phyloP scores from a whole-genome alignment of 768 basidiomycete genomes.

The Leccinum olivaceopallidum region DNA sequence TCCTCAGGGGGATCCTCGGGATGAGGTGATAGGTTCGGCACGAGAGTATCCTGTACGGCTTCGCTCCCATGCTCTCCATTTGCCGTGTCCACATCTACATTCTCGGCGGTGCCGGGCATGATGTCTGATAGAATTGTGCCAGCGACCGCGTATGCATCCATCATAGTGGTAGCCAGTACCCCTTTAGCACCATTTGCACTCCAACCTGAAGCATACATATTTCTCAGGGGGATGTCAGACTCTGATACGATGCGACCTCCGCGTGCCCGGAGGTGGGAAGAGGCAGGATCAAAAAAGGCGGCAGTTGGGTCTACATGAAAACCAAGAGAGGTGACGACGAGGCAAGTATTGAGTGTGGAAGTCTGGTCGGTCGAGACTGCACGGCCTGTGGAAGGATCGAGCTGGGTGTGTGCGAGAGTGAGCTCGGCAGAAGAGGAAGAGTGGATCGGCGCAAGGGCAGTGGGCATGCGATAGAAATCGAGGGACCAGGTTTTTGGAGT shows the following conservation, averaged over 20 bases:
- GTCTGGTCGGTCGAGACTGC: slow-evolving; percentile 58
- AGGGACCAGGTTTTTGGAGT: slow-evolving; percentile 76
- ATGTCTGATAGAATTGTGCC: slow-evolving; percentile 69
- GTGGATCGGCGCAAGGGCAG: slow-evolving; percentile 37
- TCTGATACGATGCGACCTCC: slow-evolving; percentile 50
- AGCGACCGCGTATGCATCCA: slow-evolving; percentile 82
- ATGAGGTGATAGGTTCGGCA: slow-evolving; percentile 39
- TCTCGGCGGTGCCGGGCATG: slow-evolving; percentile 13
- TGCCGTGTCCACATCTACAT: slow-evolving; percentile 18
- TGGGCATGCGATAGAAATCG: slow-evolving; percentile 79
- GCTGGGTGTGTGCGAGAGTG: slow-evolving; percentile 58
- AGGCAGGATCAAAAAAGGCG: slow-evolving; percentile 58
- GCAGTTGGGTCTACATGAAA: slow-evolving; percentile 68
- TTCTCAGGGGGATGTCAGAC: slow-evolving; percentile 42
- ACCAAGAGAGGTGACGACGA: slow-evolving; percentile 87
- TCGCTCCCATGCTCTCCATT: slow-evolving; percentile 6
- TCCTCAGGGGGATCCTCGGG: slow-evolving; percentile 50
- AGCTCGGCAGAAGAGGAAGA: slow-evolving; percentile 39
- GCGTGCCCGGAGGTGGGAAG: slow-evolving; percentile 56
- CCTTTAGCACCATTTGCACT: slow-evolving; percentile 88
- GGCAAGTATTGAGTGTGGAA: slow-evolving; percentile 58
- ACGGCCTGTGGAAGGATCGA: slow-evolving; percentile 48
- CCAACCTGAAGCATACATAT: slow-evolving; percentile 95
- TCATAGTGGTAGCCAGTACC: slow-evolving; percentile 91
- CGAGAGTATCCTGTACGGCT: slow-evolving; percentile 9